Percentiles rank a stretch among this genome's conserved stretches.
Evolutionary conservation across 2,329 filamentous ascomycete species (phyloP).

Genomic region (Kalmusia sp.): DNA sequence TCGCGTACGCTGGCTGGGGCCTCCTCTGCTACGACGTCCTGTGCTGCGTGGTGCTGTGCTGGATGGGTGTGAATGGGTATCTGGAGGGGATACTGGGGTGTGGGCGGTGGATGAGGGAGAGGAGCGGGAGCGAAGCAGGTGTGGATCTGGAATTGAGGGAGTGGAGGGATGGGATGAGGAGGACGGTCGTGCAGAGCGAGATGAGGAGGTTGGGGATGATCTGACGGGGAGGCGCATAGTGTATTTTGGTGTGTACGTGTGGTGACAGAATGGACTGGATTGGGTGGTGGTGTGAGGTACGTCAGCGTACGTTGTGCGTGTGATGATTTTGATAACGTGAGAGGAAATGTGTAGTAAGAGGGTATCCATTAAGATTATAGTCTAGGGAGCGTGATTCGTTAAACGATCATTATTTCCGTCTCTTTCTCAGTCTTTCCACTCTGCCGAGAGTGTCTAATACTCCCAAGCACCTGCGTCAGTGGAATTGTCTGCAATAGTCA

Average conservation of each 20-base stretch:
- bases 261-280: too few relatives aligned
- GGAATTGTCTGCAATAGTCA: conserved; percentile 26
- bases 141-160: not conserved
- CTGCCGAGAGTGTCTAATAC: too few relatives aligned
- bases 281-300: too few relatives aligned
- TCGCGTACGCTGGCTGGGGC: conserved; percentile 13
- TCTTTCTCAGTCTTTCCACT: conserved; percentile 38
- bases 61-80: conserved; percentile 20
- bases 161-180: not conserved
- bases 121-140: not conserved
- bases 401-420: not conserved
- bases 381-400: too few relatives aligned
- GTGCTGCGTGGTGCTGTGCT: conserved; percentile 16
- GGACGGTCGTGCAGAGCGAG: conserved; percentile 23
- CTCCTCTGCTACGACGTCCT: conserved; percentile 30
- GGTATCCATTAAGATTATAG: too few relatives aligned
- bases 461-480: conserved; percentile 43
- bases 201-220: conserved; percentile 34
- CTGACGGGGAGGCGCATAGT: conserved; percentile 7
- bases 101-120: not conserved
- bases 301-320: too few relatives aligned
- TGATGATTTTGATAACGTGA: too few relatives aligned
- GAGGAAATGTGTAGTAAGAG: too few relatives aligned
- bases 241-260: not conserved
- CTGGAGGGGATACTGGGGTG: conserved; percentile 7